Evolutionary conservation across 2,329 filamentous ascomycete species (phyloP).

Genomic region (Alternaria tenuissima): DNA sequence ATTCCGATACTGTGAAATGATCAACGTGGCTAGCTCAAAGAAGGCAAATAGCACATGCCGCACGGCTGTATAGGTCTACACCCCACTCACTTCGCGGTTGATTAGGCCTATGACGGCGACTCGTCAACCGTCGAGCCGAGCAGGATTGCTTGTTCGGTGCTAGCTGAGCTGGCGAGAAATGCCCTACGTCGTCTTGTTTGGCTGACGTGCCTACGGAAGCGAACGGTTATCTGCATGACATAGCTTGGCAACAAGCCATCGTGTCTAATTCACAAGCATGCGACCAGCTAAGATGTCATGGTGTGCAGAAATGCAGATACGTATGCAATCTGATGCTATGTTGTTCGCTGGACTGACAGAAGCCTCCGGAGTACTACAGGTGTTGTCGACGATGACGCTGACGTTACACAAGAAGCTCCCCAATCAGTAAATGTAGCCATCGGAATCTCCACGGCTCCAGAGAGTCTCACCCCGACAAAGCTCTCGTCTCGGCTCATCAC

Average conservation of each 20-base stretch:
- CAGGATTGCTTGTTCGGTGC: constrained; percentile 37
- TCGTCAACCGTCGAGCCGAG: constrained; percentile 14
- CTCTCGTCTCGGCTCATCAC: not conserved
- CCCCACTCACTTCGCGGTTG: constrained; percentile 5
- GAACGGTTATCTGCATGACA: constrained; percentile 40
- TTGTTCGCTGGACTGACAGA: constrained; percentile 6
- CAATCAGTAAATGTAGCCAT: constrained; percentile 2
- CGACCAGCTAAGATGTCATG: constrained; percentile 20
- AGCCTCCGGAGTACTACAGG: constrained; percentile 9
- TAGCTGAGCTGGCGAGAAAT: constrained; percentile 40
- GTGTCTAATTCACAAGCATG: constrained; percentile 9
- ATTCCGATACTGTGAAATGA: constrained; percentile 22
- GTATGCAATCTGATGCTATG: constrained; percentile 7
- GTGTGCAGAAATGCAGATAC: constrained; percentile 14
- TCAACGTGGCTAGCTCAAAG: constrained; percentile 37
- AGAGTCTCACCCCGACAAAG: not conserved
- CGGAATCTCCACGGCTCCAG: not conserved
- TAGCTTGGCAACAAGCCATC: constrained; percentile 30
- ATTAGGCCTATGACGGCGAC: constrained; percentile 21
- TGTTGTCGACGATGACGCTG: constrained; percentile 15
- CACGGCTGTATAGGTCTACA: constrained; percentile 14
- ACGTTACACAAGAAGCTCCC: constrained; percentile 12
- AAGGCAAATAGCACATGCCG: constrained; percentile 28
- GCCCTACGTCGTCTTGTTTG: constrained; percentile 38
- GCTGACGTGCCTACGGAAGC: constrained; percentile 32